Percentiles rank a stretch among this genome's conserved stretches.
These are phyloP conservation scores for Termitomyces sp. DNA, from an alignment of 768 basidiomycete species.

Conservation along the genomic window DNA sequence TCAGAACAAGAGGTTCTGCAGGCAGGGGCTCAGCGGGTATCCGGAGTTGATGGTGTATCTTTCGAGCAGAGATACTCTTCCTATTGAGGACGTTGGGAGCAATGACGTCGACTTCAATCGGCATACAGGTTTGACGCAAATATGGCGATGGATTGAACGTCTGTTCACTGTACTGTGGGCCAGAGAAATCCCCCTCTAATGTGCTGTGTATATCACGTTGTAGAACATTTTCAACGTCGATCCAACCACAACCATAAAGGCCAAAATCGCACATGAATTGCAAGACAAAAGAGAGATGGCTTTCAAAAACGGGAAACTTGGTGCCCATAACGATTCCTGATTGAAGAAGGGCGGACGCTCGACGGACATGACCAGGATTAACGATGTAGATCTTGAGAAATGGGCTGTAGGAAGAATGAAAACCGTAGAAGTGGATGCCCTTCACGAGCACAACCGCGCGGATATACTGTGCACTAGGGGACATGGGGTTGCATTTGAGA, in stretches of 20 bases:
- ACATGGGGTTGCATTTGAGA: slow-evolving; percentile 63
- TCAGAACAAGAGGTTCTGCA: slow-evolving; percentile 72
- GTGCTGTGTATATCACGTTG: slow-evolving; percentile 36
- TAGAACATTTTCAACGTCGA: slow-evolving; percentile 67
- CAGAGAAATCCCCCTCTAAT: slow-evolving; percentile 28
- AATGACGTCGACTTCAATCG: slow-evolving; percentile 79
- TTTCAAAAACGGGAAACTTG: slow-evolving; percentile 79
- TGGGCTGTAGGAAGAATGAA: slow-evolving; percentile 75
- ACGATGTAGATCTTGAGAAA: slow-evolving; percentile 82
- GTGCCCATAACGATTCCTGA: slow-evolving; percentile 80
- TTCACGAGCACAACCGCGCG: slow-evolving; percentile 83
- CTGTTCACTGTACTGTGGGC: slow-evolving; percentile 12
- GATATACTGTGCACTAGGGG: slow-evolving; percentile 52
- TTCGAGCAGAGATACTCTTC: slow-evolving; percentile 53
- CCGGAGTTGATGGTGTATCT: slow-evolving; percentile 58
- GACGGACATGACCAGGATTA: slow-evolving; percentile 65
- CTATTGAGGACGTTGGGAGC: slow-evolving; percentile 87
- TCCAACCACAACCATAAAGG: slow-evolving; percentile 89
- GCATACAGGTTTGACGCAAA: slow-evolving; percentile 57
- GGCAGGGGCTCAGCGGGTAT: slow-evolving; percentile 51
- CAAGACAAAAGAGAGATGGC: slow-evolving; percentile 80
- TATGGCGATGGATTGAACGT: slow-evolving; percentile 48
- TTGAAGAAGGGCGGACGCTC: slow-evolving; percentile 69
- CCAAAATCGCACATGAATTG: slow-evolving; percentile 97
- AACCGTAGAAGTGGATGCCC: slow-evolving; percentile 95